Base-by-base conservation (phyloP, 352 stramenopile species). In the Halophytophthora polymorphica region DNA sequence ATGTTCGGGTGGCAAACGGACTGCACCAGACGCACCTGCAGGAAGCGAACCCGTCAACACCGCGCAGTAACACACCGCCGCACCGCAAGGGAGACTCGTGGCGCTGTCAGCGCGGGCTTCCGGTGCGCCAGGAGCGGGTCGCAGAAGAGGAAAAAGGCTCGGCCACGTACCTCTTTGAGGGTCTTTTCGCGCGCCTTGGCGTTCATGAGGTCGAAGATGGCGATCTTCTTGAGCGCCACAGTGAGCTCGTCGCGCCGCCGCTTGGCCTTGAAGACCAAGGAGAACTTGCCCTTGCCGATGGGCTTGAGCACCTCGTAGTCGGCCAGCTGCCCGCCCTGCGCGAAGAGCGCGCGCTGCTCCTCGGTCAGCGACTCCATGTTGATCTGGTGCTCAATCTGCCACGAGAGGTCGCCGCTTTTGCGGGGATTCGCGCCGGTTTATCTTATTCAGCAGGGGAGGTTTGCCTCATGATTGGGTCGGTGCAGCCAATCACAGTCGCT, bases 171-270 rank as follows among this genome's bases (percentile, higher is more conserved):
- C 67, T 93, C 78, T 43, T 92, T 96, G 17, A 98, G 66, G 46
- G 85, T 97, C 74, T 98, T 98, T 49, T 95, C 84, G 29, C 89
- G 73, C 36, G 86, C 71, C 47, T 87, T 86, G n/a, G 78, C 56
- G 64, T 97, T 91, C 83, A 97, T 96, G 37, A 88, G 64, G 67
- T 93, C 77, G 60, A 95, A 96, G 52, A 97, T 93, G 38, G 71
- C 75, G 53, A 98, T 96, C 60, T 96, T 93, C 77, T 98, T 98
- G 45, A 98, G 76, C 35, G 93, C 93, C 15, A 97, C 90, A 1
- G 74, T 50, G 54, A 84, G 69, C 6, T 47, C 80, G 49, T 97
- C 84, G 15, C 56, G 37, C 17, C 61, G 71, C n/a, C 79, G 73
- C 45, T 68, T 84, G 21, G 91, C 88, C 48, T 91, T 92, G 64